Conservation (phyloP, 805 yeast species). For the Hanseniaspora lachancei region DNA sequence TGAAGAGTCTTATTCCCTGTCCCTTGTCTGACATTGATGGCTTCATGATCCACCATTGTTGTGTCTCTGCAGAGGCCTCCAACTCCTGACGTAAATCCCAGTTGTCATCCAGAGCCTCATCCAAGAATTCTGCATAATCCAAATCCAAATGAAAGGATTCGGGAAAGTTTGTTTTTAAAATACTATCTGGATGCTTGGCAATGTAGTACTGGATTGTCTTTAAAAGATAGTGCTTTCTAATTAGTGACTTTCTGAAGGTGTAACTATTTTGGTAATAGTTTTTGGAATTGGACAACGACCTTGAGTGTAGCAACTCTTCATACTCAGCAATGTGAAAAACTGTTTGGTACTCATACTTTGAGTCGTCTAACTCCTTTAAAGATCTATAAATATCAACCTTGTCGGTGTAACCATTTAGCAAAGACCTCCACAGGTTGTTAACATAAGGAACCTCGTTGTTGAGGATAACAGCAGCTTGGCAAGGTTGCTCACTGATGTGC, state of each 20-base stretch:
- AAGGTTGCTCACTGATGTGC: too few relatives aligned
- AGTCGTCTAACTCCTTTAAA: not conserved
- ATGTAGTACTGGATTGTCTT: conserved; percentile 63
- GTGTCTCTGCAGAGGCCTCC: conserved; percentile 33
- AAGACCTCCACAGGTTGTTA: conserved; percentile 7
- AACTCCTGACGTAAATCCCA: conserved; percentile 77
- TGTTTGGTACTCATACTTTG: conserved; percentile 18
- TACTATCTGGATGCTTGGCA: conserved; percentile 61
- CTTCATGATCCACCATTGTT: conserved; percentile 72
- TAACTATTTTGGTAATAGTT: conserved; percentile 64
- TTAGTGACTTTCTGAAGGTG: conserved; percentile 77
- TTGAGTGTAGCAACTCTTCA: conserved; percentile 42
- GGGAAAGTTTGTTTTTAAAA: conserved; percentile 51
- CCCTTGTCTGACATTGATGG: conserved; percentile 97
- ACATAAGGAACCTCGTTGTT: conserved; percentile 12
- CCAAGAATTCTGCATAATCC: conserved; percentile 91
- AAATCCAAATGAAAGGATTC: conserved; percentile 69
- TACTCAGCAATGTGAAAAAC: conserved; percentile 78
- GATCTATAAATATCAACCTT: conserved; percentile 26
- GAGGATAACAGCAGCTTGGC: conserved; percentile 13
- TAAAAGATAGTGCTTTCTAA: conserved; percentile 80
- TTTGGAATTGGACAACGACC: conserved; percentile 31
- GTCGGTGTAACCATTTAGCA: not conserved
- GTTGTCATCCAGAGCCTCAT: conserved; percentile 83
- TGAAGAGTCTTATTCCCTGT: conserved; percentile 81